Evolutionary conservation across 352 stramenopile genomes (phyloP).

Genomic region (Chrysophaeum taylorii): DNA sequence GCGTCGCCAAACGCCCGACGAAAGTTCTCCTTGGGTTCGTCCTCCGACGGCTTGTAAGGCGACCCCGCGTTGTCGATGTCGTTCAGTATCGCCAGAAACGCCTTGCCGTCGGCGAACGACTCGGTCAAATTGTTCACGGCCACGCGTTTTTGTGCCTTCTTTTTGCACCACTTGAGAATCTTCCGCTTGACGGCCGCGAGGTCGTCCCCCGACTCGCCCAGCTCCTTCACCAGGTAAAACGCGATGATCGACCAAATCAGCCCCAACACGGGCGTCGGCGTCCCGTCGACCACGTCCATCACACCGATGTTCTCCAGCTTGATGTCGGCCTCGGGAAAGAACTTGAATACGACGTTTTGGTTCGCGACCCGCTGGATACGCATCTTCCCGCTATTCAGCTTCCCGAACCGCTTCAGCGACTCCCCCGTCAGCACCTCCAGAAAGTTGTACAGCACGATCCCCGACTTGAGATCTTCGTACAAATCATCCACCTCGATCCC

Average conservation of each 20-base stretch:
- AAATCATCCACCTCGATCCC: not conserved
- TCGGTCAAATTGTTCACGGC: not conserved
- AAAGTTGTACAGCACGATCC: not conserved
- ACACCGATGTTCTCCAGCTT: conserved; percentile 13
- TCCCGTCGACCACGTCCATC: conserved; percentile 12
- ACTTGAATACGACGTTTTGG: conserved; percentile 12
- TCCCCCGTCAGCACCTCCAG: conserved; percentile 2
- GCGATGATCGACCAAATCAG: conserved; percentile 12
- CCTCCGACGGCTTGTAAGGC: not conserved
- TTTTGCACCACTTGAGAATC: not conserved
- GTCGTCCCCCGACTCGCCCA: conserved; percentile 3
- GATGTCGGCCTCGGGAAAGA: conserved; percentile 10
- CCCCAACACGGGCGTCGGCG: not conserved
- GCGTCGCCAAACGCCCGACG: not conserved
- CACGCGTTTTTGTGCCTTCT: not conserved
- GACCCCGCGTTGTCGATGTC: not conserved
- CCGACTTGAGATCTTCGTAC: conserved; percentile 7
- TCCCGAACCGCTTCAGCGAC: not conserved
- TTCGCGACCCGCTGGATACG: conserved; percentile 9
- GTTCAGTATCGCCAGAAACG: conserved; percentile 13
- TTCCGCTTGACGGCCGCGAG: not conserved
- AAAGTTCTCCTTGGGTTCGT: not conserved
- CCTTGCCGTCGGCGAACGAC: conserved; percentile 3
- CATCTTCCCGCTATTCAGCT: conserved; percentile 1
- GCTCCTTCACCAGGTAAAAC: not conserved